Evolutionary conservation across 257 asterid genomes (phyloP).

Genomic region (Fraxinus quadrangulata): DNA sequence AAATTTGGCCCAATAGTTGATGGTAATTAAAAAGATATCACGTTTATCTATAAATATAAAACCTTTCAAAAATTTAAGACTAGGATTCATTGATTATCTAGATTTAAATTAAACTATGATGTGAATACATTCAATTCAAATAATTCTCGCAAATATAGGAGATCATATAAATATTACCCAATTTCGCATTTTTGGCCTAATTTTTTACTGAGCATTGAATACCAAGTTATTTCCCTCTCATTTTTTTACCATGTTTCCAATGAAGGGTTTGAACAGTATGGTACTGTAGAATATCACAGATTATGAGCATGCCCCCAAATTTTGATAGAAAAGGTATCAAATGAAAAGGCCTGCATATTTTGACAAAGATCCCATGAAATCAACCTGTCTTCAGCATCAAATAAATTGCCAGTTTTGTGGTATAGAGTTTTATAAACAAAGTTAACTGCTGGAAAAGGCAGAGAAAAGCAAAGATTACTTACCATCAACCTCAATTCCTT

Average conservation of each 20-base stretch:
- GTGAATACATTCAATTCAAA: too few relatives aligned
- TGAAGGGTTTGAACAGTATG: conserved; percentile 7
- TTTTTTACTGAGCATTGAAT: background rate
- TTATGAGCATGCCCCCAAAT: background rate
- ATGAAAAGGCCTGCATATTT: background rate
- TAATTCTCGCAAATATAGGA: too few relatives aligned
- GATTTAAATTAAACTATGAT: too few relatives aligned
- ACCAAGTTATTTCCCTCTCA: background rate
- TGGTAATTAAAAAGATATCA: too few relatives aligned
- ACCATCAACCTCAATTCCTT: conserved; percentile 97
- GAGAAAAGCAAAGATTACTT: conserved; percentile 27
- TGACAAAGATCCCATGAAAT: conserved; percentile 13
- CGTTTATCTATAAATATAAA: too few relatives aligned
- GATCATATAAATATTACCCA: too few relatives aligned
- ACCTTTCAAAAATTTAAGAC: too few relatives aligned
- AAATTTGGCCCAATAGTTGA: too few relatives aligned
- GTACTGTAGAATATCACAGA: background rate
- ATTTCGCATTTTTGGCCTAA: background rate
- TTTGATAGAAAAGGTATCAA: background rate
- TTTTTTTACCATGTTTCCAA: background rate
- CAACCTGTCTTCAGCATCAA: background rate
- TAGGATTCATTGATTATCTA: too few relatives aligned
- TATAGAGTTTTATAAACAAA: conserved; percentile 12
- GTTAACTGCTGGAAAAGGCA: background rate
- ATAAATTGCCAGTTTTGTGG: background rate